Conservation (phyloP, 2,329 filamentous ascomycete species). For the Fusarium sp. region DNA sequence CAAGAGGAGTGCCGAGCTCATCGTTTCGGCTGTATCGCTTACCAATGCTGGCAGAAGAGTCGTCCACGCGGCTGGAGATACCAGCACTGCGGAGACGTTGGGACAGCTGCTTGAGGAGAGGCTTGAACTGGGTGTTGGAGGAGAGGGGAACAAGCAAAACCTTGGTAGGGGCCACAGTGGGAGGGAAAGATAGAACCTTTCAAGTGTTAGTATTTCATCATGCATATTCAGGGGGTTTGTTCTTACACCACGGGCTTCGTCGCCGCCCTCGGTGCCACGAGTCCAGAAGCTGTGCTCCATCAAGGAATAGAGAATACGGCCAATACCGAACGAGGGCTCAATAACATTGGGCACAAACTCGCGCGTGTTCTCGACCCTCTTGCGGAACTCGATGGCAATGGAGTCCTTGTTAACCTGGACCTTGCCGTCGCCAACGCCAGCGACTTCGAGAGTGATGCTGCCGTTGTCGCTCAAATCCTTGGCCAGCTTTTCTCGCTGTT, state of each 20-base stretch:
- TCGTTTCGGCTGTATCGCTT: constrained; percentile 96
- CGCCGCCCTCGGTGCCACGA: constrained; percentile 67
- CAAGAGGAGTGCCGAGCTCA: constrained; percentile 92
- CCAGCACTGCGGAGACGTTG: constrained; percentile 78
- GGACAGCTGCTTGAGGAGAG: constrained; percentile 76
- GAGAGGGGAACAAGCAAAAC: constrained; percentile 92
- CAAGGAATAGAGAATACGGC: constrained; percentile 89
- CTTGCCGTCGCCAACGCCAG: constrained; percentile 71
- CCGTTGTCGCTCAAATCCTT: constrained; percentile 76
- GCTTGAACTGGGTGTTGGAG: constrained; percentile 79
- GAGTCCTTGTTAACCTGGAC: constrained; percentile 82
- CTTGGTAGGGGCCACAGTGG: constrained; percentile 88
- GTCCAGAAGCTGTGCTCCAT: constrained; percentile 98
- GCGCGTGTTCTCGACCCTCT: constrained; percentile 80
- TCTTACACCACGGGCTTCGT: constrained; percentile 85
- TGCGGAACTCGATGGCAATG: constrained; percentile 84
- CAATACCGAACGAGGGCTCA: constrained; percentile 97
- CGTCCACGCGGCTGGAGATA: constrained; percentile 86
- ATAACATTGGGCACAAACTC: constrained; percentile 97
- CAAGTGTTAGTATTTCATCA: constrained; percentile 29
- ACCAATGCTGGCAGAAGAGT: constrained; percentile 90
- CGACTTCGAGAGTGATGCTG: constrained; percentile 80
- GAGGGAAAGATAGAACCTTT: constrained; percentile 62
- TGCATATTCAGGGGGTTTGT: constrained; percentile 49
- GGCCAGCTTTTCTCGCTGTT: constrained; percentile 80